Evolutionary conservation across 2,329 filamentous ascomycete species (phyloP), one percentile per base, ranked within the genome.

Genomic region (Bertia moriformis): DNA sequence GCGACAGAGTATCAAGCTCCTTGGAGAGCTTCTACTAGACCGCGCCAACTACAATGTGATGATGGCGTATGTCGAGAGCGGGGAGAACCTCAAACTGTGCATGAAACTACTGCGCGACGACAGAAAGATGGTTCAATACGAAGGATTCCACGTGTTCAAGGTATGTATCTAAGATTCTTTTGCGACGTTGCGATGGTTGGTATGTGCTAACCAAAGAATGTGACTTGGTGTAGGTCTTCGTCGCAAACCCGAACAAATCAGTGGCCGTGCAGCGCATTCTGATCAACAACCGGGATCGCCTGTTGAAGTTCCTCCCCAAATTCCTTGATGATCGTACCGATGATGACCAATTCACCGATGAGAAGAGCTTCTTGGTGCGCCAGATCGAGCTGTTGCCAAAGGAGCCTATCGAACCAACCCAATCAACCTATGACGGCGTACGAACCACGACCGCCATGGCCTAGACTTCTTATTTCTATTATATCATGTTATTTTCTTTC

Each of bases 61-160:
- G 77, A 80, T 75, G 43, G 62, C 67, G 45, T 82, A 81, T 51
- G 77, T 82, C 39, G 74, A 78, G 46, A 73, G 71, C 19, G 74
- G 74, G 14, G 76, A 81, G 43, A 74, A 82, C 47, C 62, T 82
- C 42, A 82, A 82, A 56, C 62, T 81, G 40, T 74, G 77, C 51
- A 82, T 82, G 77, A 80, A 76, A 52, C 59, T 82, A 43, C 56
- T 82, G 43, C 69, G 73, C 46, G 77, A 82, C 48, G 76, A 81
- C 48, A 65, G 76, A 40, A 73, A 76, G 48, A 82, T 82, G 74
- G 78, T 82, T 45, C 77, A 81, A 51, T 82, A 82, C 49, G 77
- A 82, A 51, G 77, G 74, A 2, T 82, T 82, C 51, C 77, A 82
- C 48, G 76, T 82, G 22, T 82, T 82, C 60, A 82, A 82, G 63